Evolutionary conservation across 345 rosid species (phyloP).

Genomic region (Eucalyptus erythrocorys): DNA sequence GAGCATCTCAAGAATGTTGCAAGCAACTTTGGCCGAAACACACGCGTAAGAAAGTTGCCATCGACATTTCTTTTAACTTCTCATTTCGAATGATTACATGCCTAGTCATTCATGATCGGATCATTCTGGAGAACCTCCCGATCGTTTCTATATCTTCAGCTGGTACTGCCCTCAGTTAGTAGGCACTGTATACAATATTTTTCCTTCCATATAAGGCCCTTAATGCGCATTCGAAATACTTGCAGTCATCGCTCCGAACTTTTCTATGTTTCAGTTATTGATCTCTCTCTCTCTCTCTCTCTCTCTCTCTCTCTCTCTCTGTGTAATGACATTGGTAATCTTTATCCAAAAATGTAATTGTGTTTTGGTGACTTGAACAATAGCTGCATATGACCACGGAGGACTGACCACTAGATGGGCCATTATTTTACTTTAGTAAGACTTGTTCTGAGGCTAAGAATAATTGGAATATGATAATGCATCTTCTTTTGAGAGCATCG

Average conservation of each 20-base stretch:
- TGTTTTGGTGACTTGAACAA: neutral
- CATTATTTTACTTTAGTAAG: neutral
- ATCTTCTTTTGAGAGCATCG: neutral
- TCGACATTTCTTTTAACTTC: neutral
- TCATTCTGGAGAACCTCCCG: neutral
- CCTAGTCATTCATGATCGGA: neutral
- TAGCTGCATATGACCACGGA: neutral
- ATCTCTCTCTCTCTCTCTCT: neutral
- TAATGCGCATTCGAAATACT: neutral
- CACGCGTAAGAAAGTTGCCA: conserved; percentile 13
- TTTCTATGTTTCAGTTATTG: neutral
- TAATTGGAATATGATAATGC: neutral
- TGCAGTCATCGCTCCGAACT: neutral
- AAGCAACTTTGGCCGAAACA: conserved; percentile 20
- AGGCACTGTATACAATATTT: neutral
- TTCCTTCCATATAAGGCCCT: neutral
- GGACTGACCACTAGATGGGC: neutral
- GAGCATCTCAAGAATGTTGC: conserved; percentile 11
- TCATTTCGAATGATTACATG: neutral
- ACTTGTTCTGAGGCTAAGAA: neutral
- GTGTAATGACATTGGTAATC: neutral
- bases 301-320: too few species aligned
- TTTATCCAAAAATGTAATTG: neutral
- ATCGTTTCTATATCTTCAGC: neutral
- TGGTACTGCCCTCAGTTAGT: neutral